Conservation (phyloP, 2,329 filamentous ascomycete genomes). For the Amauroascus verrucosus region DNA sequence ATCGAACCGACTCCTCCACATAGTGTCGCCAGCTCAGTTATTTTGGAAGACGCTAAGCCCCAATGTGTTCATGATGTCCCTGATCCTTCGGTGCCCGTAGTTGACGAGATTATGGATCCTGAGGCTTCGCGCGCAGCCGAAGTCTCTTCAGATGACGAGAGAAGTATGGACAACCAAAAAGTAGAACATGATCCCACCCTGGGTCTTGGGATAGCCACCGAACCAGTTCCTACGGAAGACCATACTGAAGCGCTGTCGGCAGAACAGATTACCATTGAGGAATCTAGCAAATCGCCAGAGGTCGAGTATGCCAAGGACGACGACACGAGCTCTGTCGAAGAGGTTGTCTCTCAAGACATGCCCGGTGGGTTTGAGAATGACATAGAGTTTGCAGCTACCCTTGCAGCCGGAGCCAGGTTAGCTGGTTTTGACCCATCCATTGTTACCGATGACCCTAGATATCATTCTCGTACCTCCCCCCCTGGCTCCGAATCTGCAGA, state of each 20-base stretch:
- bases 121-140: neutral
- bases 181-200: neutral
- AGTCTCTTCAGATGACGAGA: neutral
- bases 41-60: conserved; percentile 17
- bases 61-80: neutral
- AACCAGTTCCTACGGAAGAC: neutral
- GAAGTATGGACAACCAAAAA: neutral
- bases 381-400: conserved; percentile 56
- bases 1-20: conserved; percentile 49
- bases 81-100: neutral
- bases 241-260: neutral
- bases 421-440: conserved; percentile 62
- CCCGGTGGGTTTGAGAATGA: conserved; percentile 49
- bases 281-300: neutral
- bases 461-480: conserved; percentile 42
- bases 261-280: neutral
- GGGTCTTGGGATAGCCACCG: neutral
- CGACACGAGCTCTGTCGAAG: neutral
- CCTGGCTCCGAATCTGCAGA: conserved; percentile 13
- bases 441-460: conserved; percentile 56
- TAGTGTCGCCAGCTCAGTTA: conserved; percentile 35
- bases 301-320: conserved; percentile 5
- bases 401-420: conserved; percentile 59
- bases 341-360: conserved; percentile 3
- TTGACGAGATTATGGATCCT: neutral